These are phyloP conservation scores for Bassia scoparia DNA, from an alignment of 148 eudicot species.

Conservation along the genomic window DNA sequence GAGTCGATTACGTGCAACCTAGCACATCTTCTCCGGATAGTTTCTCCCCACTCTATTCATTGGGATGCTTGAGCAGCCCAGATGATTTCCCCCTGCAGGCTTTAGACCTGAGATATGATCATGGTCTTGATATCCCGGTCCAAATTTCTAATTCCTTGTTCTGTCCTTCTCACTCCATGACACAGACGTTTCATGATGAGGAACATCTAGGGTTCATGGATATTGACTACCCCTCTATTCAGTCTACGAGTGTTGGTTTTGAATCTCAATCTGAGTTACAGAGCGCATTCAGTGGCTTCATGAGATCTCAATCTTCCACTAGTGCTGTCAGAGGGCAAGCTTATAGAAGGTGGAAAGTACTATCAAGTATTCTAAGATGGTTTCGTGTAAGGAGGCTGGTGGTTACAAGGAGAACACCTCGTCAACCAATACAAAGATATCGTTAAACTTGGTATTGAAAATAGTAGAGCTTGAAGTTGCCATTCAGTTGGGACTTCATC, in stretches of 20 bases:
- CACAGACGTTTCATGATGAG: constrained; percentile 40
- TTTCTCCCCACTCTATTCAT: constrained; percentile 57
- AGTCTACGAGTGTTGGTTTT: constrained; percentile 30
- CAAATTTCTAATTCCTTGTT: constrained; percentile 39
- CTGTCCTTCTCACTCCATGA: constrained; percentile 40
- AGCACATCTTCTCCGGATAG: constrained; percentile 49
- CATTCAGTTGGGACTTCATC: neutral
- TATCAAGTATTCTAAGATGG: constrained; percentile 34
- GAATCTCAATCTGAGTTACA: constrained; percentile 37
- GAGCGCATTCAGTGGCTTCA: constrained; percentile 30
- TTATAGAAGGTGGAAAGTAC: constrained; percentile 54
- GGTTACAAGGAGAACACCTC: constrained; percentile 32
- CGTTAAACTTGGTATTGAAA: constrained; percentile 7
- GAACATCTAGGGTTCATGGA: constrained; percentile 52
- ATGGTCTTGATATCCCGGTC: constrained; percentile 39
- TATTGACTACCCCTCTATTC: constrained; percentile 39
- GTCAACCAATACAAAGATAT: constrained; percentile 16
- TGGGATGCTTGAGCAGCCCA: constrained; percentile 47
- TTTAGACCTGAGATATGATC: constrained; percentile 48
- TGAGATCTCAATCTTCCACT: constrained; percentile 29
- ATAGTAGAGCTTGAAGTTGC: constrained; percentile 12
- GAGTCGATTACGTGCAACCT: constrained; percentile 34
- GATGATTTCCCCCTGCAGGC: constrained; percentile 50
- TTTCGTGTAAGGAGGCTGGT: constrained; percentile 46
- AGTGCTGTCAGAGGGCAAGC: constrained; percentile 32